Base-by-base conservation (phyloP, 306 rosid genomes). In the Psophocarpus tetragonolobus region DNA sequence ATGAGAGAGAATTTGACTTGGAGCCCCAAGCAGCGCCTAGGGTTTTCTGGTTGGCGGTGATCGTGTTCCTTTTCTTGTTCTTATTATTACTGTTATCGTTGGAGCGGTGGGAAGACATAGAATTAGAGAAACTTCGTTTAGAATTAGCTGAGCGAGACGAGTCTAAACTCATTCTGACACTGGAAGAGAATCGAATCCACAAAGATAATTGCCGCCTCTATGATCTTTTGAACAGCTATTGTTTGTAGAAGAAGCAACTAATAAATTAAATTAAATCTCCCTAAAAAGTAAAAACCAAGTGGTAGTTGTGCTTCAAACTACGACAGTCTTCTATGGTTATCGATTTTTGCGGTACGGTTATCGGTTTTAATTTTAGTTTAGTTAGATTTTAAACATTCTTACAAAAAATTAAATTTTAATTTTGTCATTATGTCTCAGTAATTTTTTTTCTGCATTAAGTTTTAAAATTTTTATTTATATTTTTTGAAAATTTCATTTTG, bases 1-100 rank as follows among this genome's bases (percentile, higher is more conserved):
- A 90, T 51, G 91, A 77, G 1, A 27, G 73, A 36, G 94, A 87
- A 79, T 82, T 91, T 56, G 96, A 86, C 74, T 85, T 92, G 56
- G 97, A 75, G 72, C 97, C 93, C 97, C 97, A 89, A 53, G 89
- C 84, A 14, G 81, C 92, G 67, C 97, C 95, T 81, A 92, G 90
- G 90, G 93, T 88, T 92, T 89, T 89, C 92, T 92, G 92, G 76
- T 82, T 81, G 80, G 81, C 41, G 66, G 50, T 9, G 5, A 44
- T 54, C 39, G 17, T 45, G 56, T 24, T 62, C 51, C 26, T 77
- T 42, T 57, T 82, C 54, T 80, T 85, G 76, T 26, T 78, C 66
- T 84, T 87, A 45, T 78, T 80, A 6, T 12, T 64, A 30, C 20
- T 64, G 21, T 21, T 38, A 30, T 36, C 56, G 26, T 63, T 65